Evolutionary conservation across 2,329 filamentous ascomycete species (phyloP).

Genomic region (Cadophora luteo-olivacea): DNA sequence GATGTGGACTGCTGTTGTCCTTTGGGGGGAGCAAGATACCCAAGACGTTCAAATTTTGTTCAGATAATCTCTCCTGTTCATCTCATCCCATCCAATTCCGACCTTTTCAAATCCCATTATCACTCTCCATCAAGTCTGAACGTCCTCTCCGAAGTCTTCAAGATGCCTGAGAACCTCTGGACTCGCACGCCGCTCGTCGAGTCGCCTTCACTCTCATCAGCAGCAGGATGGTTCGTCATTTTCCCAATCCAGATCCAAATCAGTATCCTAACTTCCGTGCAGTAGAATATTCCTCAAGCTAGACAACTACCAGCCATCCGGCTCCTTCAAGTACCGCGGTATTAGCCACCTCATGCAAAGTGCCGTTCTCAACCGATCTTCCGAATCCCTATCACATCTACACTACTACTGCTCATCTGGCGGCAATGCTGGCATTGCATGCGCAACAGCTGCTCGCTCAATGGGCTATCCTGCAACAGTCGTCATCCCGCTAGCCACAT

Average conservation of each 20-base stretch:
- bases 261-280: constrained; percentile 15
- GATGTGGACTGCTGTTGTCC: neutral
- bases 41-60: too few relatives aligned
- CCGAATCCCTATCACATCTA: constrained; percentile 15
- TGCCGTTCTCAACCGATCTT: constrained; percentile 40
- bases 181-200: constrained; percentile 38
- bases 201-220: constrained; percentile 36
- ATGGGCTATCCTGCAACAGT: constrained; percentile 74
- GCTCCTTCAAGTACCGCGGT: constrained; percentile 84
- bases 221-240: constrained; percentile 39
- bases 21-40: neutral
- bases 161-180: constrained; percentile 35
- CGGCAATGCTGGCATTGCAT: constrained; percentile 85
- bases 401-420: constrained; percentile 73
- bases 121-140: neutral
- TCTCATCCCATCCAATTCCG: neutral
- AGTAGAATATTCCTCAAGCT: constrained; percentile 79
- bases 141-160: neutral
- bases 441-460: constrained; percentile 72
- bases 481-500: constrained; percentile 72
- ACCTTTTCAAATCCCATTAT: neutral
- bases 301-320: constrained; percentile 82
- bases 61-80: neutral
- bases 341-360: constrained; percentile 74
- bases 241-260: neutral